Percentiles rank a stretch among this genome's conserved stretches.
phyloP scores from a whole-genome alignment of 2,329 filamentous ascomycete genomes.

The Fusarium xyrophilum region DNA sequence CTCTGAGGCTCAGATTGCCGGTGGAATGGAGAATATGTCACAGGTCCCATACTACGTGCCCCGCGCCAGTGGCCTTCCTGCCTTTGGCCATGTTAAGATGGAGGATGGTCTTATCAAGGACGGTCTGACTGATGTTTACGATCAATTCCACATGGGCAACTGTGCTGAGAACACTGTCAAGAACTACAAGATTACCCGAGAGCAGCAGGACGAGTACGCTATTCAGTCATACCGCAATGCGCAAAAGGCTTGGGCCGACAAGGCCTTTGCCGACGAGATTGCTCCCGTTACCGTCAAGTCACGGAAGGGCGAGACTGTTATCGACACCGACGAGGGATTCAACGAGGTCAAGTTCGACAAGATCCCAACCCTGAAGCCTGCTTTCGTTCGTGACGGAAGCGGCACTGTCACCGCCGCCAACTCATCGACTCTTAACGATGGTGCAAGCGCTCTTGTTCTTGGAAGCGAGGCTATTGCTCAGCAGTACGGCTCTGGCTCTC shows the following conservation, averaged over 20 bases:
- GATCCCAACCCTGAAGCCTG: conserved; percentile 84
- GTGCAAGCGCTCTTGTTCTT: conserved; percentile 87
- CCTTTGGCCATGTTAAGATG: conserved; percentile 86
- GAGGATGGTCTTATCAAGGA: conserved; percentile 95
- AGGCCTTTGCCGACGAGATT: conserved; percentile 88
- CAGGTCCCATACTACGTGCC: conserved; percentile 89
- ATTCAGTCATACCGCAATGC: conserved; percentile 89
- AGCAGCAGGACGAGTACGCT: conserved; percentile 91
- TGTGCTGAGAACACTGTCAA: conserved; percentile 96
- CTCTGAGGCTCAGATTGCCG: conserved; percentile 86
- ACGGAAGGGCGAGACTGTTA: conserved; percentile 80
- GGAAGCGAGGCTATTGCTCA: conserved; percentile 81
- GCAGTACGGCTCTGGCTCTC: conserved; percentile 77
- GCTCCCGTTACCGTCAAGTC: conserved; percentile 84
- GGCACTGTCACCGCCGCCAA: conserved; percentile 95
- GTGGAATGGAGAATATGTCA: conserved; percentile 99
- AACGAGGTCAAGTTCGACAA: conserved; percentile 87
- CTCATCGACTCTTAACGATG: conserved; percentile 92
- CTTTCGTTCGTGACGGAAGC: conserved; percentile 83
- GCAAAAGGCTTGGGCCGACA: conserved; percentile 84
- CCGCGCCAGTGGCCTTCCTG: conserved; percentile 78
- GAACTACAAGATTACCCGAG: conserved; percentile 78
- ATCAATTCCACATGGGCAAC: conserved; percentile 97
- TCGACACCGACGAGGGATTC: conserved; percentile 88
- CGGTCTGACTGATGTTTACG: conserved; percentile 94